These are phyloP conservation scores for Wallemia mellicola DNA, from an alignment of 1,284 basidiomycete species.

Conservation along the genomic window DNA sequence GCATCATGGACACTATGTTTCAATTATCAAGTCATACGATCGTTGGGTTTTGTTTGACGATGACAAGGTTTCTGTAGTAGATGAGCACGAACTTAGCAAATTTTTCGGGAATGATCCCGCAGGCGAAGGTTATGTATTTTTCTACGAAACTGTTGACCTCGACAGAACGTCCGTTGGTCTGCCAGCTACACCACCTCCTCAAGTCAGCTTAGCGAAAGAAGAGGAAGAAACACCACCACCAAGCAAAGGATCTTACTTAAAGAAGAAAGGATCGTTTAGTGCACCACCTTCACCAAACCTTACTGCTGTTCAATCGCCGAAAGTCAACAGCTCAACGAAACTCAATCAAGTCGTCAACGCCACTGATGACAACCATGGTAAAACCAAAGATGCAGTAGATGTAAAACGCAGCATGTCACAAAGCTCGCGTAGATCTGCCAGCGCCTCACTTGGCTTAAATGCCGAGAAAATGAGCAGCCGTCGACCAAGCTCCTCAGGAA, in stretches of 20 bases:
- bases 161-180: slow-evolving; percentile 39
- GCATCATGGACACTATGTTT: slow-evolving; percentile 89
- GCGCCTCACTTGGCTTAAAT: background rate
- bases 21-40: slow-evolving; percentile 54
- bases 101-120: slow-evolving; percentile 75
- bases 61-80: slow-evolving; percentile 58
- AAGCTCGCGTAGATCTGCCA: background rate
- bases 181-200: slow-evolving; percentile 5
- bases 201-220: background rate
- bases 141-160: slow-evolving; percentile 78
- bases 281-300: background rate
- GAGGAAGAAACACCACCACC: background rate
- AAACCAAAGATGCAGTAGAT: background rate
- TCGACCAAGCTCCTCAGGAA: background rate
- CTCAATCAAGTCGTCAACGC: background rate
- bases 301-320: background rate
- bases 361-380: background rate
- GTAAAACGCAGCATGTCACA: background rate
- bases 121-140: slow-evolving; percentile 83
- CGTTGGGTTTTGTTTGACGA: slow-evolving; percentile 88
- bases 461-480: background rate
- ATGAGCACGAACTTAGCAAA: slow-evolving; percentile 61
- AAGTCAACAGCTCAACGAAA: background rate
- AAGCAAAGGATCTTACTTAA: background rate
- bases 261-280: background rate